phyloP scores from a whole-genome alignment of 345 rosid species.

The Erodium maritimum region DNA sequence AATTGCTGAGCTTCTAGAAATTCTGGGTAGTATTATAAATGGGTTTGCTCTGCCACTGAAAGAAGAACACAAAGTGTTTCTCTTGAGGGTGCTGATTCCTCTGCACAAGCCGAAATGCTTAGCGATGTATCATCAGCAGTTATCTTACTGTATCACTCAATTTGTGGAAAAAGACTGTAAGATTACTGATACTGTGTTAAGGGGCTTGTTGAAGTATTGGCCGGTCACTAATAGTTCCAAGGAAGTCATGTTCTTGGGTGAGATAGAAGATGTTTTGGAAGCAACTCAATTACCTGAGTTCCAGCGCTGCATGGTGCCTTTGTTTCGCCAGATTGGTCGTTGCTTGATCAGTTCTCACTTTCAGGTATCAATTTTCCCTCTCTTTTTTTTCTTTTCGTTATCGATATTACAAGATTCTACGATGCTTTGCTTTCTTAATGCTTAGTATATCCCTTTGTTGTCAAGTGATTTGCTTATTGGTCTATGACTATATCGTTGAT shows the following conservation, averaged over 20 bases:
- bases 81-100: constrained; percentile 58
- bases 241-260: constrained; percentile 87
- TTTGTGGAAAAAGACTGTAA: constrained; percentile 86
- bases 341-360: constrained; percentile 78
- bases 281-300: constrained; percentile 72
- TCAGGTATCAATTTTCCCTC: constrained; percentile 41
- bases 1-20: constrained; percentile 75
- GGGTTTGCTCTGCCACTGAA: constrained; percentile 89
- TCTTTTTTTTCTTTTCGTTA: background rate
- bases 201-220: constrained; percentile 83
- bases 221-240: constrained; percentile 83
- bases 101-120: constrained; percentile 79
- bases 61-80: constrained; percentile 89
- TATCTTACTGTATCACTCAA: constrained; percentile 71
- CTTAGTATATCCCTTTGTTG: background rate
- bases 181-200: constrained; percentile 69
- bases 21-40: constrained; percentile 79
- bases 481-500: no score
- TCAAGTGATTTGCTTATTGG: background rate
- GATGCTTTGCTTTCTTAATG: background rate
- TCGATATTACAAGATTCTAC: constrained; percentile 1
- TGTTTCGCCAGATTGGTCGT: constrained; percentile 54
- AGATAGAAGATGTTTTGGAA: constrained; percentile 79
- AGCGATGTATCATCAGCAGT: constrained; percentile 73
- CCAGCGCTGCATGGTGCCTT: constrained; percentile 73